Base-by-base conservation (phyloP, 1,139 yeast genomes). In the Wickerhamomyces sp. region DNA sequence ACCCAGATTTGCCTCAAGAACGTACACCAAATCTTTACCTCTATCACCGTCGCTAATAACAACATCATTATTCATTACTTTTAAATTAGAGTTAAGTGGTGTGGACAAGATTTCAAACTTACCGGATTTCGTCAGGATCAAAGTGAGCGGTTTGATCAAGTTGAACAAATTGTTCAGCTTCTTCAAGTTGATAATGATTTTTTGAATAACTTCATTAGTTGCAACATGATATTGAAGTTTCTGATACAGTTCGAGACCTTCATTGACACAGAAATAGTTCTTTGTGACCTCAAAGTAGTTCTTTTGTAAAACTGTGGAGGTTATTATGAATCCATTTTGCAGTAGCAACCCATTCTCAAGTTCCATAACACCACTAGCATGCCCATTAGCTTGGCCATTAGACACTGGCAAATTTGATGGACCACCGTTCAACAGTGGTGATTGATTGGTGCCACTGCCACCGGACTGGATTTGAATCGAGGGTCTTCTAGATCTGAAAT, bases 41-140 rank as follows among this genome's bases (percentile, higher is more conserved):
- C 98, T 70, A 57, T 91, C 98, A n/a, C 97, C 98, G 58, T 91
- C 97, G 25, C 89, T 96, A 46, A 89, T 80, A 12, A 91, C 96
- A 54, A 88, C 70, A 56, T 88, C 96, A 19, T 85, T 84, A 14
- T 75, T 61, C 31, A 70, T 65, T 37, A 87, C 68, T 28, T 59
- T 62, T 34, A 82, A 64, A 41, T 75, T 75, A 16, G 80, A 65
- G 42, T 62, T 62, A 31, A 62, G 60, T 12, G 89, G 81, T 13
- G 81, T 63, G 49, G 82, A 81, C 47, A 87, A 79, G 4, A 89
- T 84, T 55, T 91, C 98, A 42, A 84, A 65, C 41, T 96, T 72
- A 10, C 94, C 91, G 19, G 87, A 83, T 58, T 93, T 91, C 61
- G 91, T 84, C 38, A 85, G 80, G 21, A 89, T 93, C 33, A 88